Base-by-base conservation (phyloP, 805 yeast species). In the Starmerella khaoyaiensis region DNA sequence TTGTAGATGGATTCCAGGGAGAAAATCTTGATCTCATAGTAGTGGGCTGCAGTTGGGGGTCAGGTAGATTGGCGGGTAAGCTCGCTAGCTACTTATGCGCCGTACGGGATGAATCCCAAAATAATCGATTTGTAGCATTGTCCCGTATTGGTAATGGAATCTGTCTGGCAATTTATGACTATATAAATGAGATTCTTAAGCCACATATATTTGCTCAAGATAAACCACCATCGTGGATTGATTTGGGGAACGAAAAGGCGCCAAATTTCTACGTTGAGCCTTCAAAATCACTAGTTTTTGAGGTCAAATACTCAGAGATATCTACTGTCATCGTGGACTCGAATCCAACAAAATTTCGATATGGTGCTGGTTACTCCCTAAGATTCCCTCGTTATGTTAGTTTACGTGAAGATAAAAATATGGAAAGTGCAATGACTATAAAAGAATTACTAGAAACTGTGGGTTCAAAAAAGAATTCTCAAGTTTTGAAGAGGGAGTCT, bases 121-220 rank as follows among this genome's bases (percentile, higher is more conserved):
- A 59, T 24, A 39, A 38, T 5, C 56, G 60, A 24, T 81, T 73
- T 51, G 59, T 70, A 37, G 71, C 87, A 14, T 77, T 87, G 41
- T 77, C 93, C 49, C 67, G 70, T 16, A 79, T 86, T 31, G 87
- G 93, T 1, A 83, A 86, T 51, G 97, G 97, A 1, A 72, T 87
- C 41, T 69, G 81, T 8, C 57, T 61, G 1, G 69, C 67, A 1
- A 86, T 79, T 39, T 76, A 68, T 42, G 67, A 68, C 22, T 63
- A 62, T 31, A 74, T 90, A 26, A 71, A 70, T 27, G 61, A 71
- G 16, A 40, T 60, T 7, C 72, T 90, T 0, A 56, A 64, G 28
- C 76, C 73, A 1, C 68, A 72, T 43, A 80, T 94, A 93, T 40
- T 46, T n/a, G 42, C 49, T 0, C 47, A 44, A 3, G 31, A 41